Evolutionary conservation across 495 filamentous ascomycete species (phyloP).

Genomic region (Penicillium argentinense): DNA sequence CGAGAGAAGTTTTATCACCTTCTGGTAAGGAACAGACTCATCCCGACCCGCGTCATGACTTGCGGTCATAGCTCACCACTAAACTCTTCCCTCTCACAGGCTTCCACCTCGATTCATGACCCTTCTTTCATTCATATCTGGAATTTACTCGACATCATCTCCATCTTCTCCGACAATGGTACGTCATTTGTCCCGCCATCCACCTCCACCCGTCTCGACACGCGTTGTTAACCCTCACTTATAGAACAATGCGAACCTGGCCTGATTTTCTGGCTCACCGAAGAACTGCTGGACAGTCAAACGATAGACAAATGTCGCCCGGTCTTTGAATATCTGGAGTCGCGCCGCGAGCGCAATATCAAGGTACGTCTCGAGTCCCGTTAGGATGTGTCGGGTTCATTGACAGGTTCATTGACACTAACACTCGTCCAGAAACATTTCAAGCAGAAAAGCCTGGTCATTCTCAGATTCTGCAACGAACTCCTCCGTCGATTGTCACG

Average conservation of each 20-base stretch:
- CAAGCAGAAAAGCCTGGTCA: conserved; percentile 80
- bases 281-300: conserved; percentile 94
- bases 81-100: conserved; percentile 38
- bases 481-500: conserved; percentile 85
- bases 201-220: conserved; percentile 23
- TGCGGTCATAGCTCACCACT: conserved; percentile 19
- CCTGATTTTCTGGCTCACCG: conserved; percentile 83
- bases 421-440: conserved; percentile 61
- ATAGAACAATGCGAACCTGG: conserved; percentile 79
- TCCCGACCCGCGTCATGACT: not conserved
- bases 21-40: conserved; percentile 54
- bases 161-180: conserved; percentile 80
- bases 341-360: conserved; percentile 80
- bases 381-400: not conserved
- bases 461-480: conserved; percentile 92
- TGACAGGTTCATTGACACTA: conserved; percentile 2
- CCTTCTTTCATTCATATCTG: conserved; percentile 78
- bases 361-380: conserved; percentile 56
- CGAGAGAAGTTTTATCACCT: conserved; percentile 73
- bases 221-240: not conserved
- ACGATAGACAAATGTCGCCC: conserved; percentile 86
- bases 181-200: conserved; percentile 16
- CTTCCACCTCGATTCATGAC: conserved; percentile 67
- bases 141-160: conserved; percentile 89
- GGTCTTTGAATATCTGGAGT: conserved; percentile 93